Percentiles rank a stretch among this genome's conserved stretches.
Evolutionary conservation across 2,329 filamentous ascomycete genomes (phyloP).

Genomic region (Alternaria gansuensis): DNA sequence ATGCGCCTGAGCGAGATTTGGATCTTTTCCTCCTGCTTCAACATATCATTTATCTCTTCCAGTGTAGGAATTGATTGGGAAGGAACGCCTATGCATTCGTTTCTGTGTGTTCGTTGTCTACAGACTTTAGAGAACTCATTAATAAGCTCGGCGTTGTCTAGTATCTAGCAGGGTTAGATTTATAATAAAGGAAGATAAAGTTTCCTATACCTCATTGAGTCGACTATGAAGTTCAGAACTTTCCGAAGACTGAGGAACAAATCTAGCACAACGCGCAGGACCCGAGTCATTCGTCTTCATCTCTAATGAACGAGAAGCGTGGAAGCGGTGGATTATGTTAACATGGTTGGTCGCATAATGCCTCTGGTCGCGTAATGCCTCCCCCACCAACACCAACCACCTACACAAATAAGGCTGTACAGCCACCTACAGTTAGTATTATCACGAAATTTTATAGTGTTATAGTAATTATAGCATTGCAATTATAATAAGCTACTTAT

Average conservation of each 20-base stretch:
- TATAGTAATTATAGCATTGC: too few relatives aligned
- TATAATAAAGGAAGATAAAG: conserved; percentile 4
- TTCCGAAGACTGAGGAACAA: conserved; percentile 3
- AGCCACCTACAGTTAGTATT: too few relatives aligned
- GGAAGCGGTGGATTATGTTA: neutral
- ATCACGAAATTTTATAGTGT: too few relatives aligned
- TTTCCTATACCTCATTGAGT: conserved; percentile 6
- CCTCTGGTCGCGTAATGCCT: conserved; percentile 4
- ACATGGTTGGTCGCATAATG: conserved; percentile 4
- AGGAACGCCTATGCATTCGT: neutral
- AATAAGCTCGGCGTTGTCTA: neutral
- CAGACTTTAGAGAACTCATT: conserved; percentile 8
- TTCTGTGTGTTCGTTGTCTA: conserved; percentile 7
- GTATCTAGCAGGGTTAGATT: conserved; percentile 4
- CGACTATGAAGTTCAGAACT: conserved; percentile 6
- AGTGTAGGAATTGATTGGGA: conserved; percentile 5
- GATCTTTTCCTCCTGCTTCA: conserved; percentile 6
- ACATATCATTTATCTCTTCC: conserved; percentile 9
- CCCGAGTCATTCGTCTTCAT: neutral
- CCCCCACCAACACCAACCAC: too few relatives aligned
- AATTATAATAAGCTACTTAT: too few relatives aligned
- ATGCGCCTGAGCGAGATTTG: conserved; percentile 8
- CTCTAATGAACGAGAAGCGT: conserved; percentile 5
- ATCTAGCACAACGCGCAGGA: conserved; percentile 4
- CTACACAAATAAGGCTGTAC: too few relatives aligned